Base-by-base conservation (phyloP, 148 eudicot species). In the Vaccinium myrtillus region DNA sequence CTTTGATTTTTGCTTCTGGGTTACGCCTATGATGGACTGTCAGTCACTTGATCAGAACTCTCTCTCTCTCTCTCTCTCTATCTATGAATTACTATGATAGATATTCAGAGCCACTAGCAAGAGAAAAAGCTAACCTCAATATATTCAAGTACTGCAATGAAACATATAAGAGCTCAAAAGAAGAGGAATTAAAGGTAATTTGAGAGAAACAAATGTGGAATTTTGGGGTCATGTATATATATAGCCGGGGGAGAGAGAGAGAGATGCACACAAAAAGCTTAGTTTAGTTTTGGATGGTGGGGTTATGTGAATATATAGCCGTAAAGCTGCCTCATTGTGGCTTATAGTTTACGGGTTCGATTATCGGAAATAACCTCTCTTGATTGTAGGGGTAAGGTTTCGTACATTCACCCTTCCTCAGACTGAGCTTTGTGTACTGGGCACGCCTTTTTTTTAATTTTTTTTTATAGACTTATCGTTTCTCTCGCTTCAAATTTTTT, bases 1-100 rank as follows among this genome's bases (percentile, higher is more conserved):
- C 77, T 70, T 74, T 73, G 61, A 55, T 71, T 82, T 71, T 82
- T 82, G 61, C 67, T 82, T 82, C 50, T 71, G 84, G 36, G 6
- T 36, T 71, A 82, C 65, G 78, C 84, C 59, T 50, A 15, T 51
- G 77, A 58, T 82, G 78, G 67, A 27, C 65, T 82, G 84, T 71
- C 84, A 73, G 83, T 7, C 75, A 48, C 75, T 65, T 48, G 75
- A 65, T 81, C 75, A 81, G 55, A 81, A 11, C 80, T 12, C 36
- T 2, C 54, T 13, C 74, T 23, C 70, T n/a, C 13, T 63, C 70
- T 8, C 46, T 9, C 10, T 8, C 36, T n/a, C n/a, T n/a, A n/a
- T n/a, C n/a, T 11, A 13, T 58, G 65, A 4, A 43, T 43, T 43
- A 43, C 46, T 16, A 59, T 63, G n/a, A 32, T 13, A 75, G 18